These are phyloP conservation scores for Chaetomiaceae sp. DNA, from an alignment of 2,329 filamentous ascomycete genomes.

Conservation along the genomic window DNA sequence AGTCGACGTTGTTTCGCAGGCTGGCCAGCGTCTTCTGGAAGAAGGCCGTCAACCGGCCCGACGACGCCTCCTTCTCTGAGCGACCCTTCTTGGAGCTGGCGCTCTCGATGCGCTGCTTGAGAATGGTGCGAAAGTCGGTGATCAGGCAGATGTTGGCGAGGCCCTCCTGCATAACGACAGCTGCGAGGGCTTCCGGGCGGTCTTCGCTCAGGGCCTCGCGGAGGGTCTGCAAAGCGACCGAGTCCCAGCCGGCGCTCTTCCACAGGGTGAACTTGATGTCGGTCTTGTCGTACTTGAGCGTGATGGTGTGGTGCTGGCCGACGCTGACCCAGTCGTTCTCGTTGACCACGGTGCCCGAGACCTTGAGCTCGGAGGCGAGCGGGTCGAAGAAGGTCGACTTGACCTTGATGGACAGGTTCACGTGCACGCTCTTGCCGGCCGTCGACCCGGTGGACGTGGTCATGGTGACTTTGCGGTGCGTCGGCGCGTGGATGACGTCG, in stretches of 20 bases:
- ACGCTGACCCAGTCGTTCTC: conserved; percentile 49
- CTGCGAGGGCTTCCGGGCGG: conserved; percentile 74
- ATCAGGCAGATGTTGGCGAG: conserved; percentile 77
- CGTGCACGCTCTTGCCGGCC: conserved; percentile 47
- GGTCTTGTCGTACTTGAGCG: conserved; percentile 79
- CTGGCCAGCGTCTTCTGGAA: conserved; percentile 71
- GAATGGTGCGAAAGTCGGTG: conserved; percentile 70
- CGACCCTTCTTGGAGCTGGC: conserved; percentile 62
- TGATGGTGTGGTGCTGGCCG: conserved; percentile 57
- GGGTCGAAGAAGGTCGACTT: conserved; percentile 55
- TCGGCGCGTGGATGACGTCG: conserved; percentile 49
- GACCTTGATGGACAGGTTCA: conserved; percentile 51
- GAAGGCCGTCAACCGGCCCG: conserved; percentile 69
- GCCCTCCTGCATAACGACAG: conserved; percentile 90
- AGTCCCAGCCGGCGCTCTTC: conserved; percentile 86
- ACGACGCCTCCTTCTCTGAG: conserved; percentile 57
- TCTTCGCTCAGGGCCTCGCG: conserved; percentile 73
- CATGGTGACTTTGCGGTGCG: conserved; percentile 48
- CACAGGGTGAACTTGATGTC: conserved; percentile 63
- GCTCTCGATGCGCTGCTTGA: conserved; percentile 64
- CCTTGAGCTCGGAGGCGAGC: conserved; percentile 47
- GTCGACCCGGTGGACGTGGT: conserved; percentile 42
- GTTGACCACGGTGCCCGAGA: conserved; percentile 47
- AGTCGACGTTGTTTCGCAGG: conserved; percentile 71
- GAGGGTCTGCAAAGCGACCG: conserved; percentile 71